Conservation (phyloP, 306 rosid genomes). For the Lablab purpureus region DNA sequence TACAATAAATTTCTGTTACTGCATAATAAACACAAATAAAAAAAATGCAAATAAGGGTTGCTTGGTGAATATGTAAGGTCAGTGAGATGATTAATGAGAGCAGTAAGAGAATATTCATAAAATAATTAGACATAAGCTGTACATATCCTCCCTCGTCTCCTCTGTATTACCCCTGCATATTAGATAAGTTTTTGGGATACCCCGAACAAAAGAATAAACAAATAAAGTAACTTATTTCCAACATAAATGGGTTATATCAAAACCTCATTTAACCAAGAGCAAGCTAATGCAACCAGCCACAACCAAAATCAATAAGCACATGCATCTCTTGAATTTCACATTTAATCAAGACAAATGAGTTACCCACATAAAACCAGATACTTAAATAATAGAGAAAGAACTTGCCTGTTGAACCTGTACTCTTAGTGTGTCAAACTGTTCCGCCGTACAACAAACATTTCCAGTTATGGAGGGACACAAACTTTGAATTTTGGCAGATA, state of each 20-base stretch:
- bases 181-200: background rate
- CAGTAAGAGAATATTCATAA: background rate
- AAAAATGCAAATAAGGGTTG: background rate
- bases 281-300: background rate
- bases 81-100: slow-evolving; percentile 16
- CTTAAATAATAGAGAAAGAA: slow-evolving; percentile 4
- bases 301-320: background rate
- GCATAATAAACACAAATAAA: slow-evolving; percentile 23
- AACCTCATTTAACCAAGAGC: background rate
- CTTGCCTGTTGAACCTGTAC: slow-evolving; percentile 92
- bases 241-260: background rate
- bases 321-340: background rate
- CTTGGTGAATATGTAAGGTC: slow-evolving; percentile 24
- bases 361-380: background rate
- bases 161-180: background rate
- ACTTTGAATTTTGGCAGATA: slow-evolving; percentile 95
- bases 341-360: background rate
- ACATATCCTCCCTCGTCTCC: background rate
- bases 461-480: slow-evolving; percentile 84
- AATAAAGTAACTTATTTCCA: background rate
- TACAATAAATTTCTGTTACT: slow-evolving; percentile 30
- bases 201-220: background rate
- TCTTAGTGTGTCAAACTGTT: slow-evolving; percentile 82
- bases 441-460: slow-evolving; percentile 88
- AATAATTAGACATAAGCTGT: slow-evolving; percentile 8